Base-by-base conservation (phyloP, 2,329 filamentous ascomycete genomes). In the Fusarium temperatum region DNA sequence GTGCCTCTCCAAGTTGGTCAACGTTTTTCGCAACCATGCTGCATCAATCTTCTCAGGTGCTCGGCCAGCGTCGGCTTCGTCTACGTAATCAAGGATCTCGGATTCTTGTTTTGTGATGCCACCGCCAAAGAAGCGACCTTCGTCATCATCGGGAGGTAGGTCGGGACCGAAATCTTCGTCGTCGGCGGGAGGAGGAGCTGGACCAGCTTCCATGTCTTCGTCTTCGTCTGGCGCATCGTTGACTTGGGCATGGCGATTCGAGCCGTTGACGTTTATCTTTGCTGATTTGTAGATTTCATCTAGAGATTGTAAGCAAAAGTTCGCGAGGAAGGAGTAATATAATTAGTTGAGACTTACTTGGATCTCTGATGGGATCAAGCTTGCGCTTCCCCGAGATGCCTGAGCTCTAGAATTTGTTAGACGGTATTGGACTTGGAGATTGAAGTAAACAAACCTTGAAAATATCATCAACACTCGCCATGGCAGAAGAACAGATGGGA, bases 91-190 rank as follows among this genome's bases (percentile, higher is more conserved):
- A 78, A 99, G 88, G 26, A 96, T 94, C 76, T 95, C 90, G 6
- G 91, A 92, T 74, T 97, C 94, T 75, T 94, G 89, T 66, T 91
- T 88, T 32, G 92, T 94, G 77, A 99, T 92, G 39, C 96, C 96
- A 61, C 95, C 94, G 48, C 96, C 96, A 78, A 98, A 99, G 85
- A 99, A 99, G 17, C 96, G 92, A 2, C 96, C 96, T 73, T 97
- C 96, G 60, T 98, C 94, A 77, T 89, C 88, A 26, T 85, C 84
- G 17, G 88, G 88, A 6, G 85, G 83, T 22, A 82, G 68, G 5
- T 83, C 77, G 14, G 84, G 84, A 28, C 84, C 84, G 67, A 85
- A 85, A 65, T 84, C 87, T 47, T 87, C 86, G 6, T 88, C 85
- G 54, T 90, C 87, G 14, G 85, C 84, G 17, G 89, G 88, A 3